Base-by-base conservation (phyloP, 2,329 filamentous ascomycete genomes). In the Botrytis galanthina region DNA sequence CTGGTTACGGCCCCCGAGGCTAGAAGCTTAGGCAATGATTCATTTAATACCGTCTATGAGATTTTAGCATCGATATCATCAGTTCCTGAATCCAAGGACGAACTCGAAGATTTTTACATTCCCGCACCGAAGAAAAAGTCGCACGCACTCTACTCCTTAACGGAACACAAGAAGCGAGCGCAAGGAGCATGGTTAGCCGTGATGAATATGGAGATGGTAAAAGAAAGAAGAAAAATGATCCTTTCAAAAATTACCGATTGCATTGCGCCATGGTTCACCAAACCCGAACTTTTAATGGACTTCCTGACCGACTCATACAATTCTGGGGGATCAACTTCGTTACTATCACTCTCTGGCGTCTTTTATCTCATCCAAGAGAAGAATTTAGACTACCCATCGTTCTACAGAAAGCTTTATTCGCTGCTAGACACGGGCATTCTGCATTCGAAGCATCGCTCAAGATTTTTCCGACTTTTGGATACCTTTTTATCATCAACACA, bases 291-390 rank as follows among this genome's bases (percentile, higher is more conserved):
- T 59, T 87, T 99, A 48, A 94, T 97, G 87, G 96, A 99, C 84
- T 99, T 98, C 82, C 84, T 99, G 72, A 97, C 94, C n/a, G 93
- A 96, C 83, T 97, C 91, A 44, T 98, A 97, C 84, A 88, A 98
- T 79, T 85, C 91, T 12, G 94, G 95, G 70, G 96, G 96, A 62
- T 92, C 94, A 22, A 94, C 91, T 66, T 95, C 96, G 7, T 86
- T 99, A 7, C 87, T 98, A 32, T 94, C 97, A 2, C 86, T 99
- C 1, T 97, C 93, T 0, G 96, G 96, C 70, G 91, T 99, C 63
- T 99, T 97, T 84, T 96, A 97, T 81, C 88, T 99, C 70, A 98
- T 99, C 78, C 91, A 93, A 76, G 90, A 96, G 81, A 93, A 93
- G 80, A 99, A 99, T 81, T 87, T 99, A 74, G 96, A 99, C 83